These are phyloP conservation scores for Amphibolis antarctica DNA, from an alignment of 106 monocot species.

Conservation along the genomic window DNA sequence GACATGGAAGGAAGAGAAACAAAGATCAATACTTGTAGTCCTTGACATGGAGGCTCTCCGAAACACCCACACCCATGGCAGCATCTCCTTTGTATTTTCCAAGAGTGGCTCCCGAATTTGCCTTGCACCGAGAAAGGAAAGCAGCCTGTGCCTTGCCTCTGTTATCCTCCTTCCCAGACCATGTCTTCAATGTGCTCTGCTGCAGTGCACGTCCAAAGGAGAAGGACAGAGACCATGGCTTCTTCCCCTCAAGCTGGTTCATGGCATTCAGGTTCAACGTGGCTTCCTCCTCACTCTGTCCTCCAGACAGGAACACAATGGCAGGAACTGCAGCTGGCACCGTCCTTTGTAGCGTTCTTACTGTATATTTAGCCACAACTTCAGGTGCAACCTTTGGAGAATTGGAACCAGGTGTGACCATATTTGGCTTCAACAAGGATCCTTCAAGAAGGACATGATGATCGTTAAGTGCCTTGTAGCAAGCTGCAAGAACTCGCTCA, in stretches of 20 bases:
- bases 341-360: slow-evolving; percentile 13
- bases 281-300: slow-evolving; percentile 23
- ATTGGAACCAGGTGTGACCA: slow-evolving; percentile 22
- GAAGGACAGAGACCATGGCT: slow-evolving; percentile 25
- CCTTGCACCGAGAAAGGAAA: slow-evolving; percentile 21
- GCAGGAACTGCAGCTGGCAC: slow-evolving; percentile 23
- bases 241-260: slow-evolving; percentile 22
- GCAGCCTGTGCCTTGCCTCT: slow-evolving; percentile 12
- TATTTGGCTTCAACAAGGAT: slow-evolving; percentile 21
- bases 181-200: slow-evolving; percentile 22
- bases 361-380: slow-evolving; percentile 19
- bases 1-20: neutral
- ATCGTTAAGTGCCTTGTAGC: slow-evolving; percentile 27
- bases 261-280: slow-evolving; percentile 24
- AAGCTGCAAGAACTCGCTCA: slow-evolving; percentile 18
- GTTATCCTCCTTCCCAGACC: slow-evolving; percentile 25
- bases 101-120: slow-evolving; percentile 18
- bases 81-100: slow-evolving; percentile 21
- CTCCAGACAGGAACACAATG: slow-evolving; percentile 23
- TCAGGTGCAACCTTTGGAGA: slow-evolving; percentile 11
- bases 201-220: slow-evolving; percentile 22
- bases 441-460: slow-evolving; percentile 22
- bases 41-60: slow-evolving; percentile 27
- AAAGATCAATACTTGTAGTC: slow-evolving; percentile 21
- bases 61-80: slow-evolving; percentile 13